These are phyloP conservation scores for Chaetomidium leptoderma DNA, from an alignment of 495 filamentous ascomycete genomes.

Conservation along the genomic window DNA sequence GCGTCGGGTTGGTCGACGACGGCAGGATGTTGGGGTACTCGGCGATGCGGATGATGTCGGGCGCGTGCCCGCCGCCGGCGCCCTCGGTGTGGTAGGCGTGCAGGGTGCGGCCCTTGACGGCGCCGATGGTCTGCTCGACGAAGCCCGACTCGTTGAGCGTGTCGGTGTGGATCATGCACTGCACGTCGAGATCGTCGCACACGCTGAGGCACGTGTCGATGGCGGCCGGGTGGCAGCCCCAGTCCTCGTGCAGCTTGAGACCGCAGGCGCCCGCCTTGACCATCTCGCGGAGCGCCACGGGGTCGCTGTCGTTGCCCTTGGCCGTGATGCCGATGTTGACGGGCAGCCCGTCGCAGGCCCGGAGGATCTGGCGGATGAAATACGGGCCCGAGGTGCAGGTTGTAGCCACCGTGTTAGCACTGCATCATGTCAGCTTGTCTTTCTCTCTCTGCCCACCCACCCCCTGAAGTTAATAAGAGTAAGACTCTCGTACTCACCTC, in stretches of 20 bases:
- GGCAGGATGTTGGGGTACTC: conserved; percentile 91
- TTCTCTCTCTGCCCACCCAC: too few relatives aligned
- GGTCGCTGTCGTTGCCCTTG: conserved; percentile 88
- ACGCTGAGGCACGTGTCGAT: conserved; percentile 87
- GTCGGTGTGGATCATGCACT: conserved; percentile 96
- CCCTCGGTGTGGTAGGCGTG: conserved; percentile 99
- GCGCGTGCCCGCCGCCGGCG: conserved; percentile 92
- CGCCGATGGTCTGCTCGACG: conserved; percentile 84
- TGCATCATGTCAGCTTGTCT: conserved; percentile 35
- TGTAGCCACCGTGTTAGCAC: conserved; percentile 89
- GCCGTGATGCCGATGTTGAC: conserved; percentile 92
- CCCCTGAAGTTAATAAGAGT: background rate
- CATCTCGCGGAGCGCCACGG: conserved; percentile 71
- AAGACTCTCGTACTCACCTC: conserved; percentile 50
- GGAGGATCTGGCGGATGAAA: conserved; percentile 89
- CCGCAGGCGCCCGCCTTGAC: conserved; percentile 80
- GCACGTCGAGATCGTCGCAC: conserved; percentile 87
- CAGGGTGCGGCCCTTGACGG: conserved; percentile 87
- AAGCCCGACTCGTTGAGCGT: conserved; percentile 97
- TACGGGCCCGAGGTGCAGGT: conserved; percentile 87
- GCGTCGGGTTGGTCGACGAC: conserved; percentile 87
- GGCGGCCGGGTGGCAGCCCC: conserved; percentile 87
- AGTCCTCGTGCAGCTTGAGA: conserved; percentile 96
- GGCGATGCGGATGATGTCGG: conserved; percentile 94
- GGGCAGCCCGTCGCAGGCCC: conserved; percentile 80